A percentile compares a stretch with the other conserved stretches of the same genome.
These are phyloP conservation scores for Grifola frondosa DNA, from an alignment of 1,284 basidiomycete species.

Conservation along the genomic window DNA sequence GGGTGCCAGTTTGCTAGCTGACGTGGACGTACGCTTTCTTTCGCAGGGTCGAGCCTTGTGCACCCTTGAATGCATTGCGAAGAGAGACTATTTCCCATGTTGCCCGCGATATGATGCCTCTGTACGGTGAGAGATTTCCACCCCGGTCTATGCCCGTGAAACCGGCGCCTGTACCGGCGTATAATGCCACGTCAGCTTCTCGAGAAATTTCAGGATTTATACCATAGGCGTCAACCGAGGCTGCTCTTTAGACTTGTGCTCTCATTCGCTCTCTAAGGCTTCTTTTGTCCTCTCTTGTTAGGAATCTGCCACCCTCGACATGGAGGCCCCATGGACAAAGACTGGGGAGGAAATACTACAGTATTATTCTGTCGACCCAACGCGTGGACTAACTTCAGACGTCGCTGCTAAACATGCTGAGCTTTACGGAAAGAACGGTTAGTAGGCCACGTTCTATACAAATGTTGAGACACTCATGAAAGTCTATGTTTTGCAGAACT, in stretches of 20 bases:
- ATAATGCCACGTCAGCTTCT: constrained; percentile 22
- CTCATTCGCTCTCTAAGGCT: constrained; percentile 4
- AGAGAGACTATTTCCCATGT: too few relatives aligned
- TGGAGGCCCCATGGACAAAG: constrained; percentile 75
- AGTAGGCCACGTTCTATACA: constrained; percentile 24
- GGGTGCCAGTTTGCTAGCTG: too few relatives aligned
- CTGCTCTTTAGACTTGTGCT: constrained; percentile 8
- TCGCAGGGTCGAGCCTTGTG: too few relatives aligned
- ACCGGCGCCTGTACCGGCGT: constrained; percentile 6
- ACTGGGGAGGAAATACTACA: constrained; percentile 61
- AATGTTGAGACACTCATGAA: not conserved
- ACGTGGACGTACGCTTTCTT: too few relatives aligned
- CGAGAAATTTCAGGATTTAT: constrained; percentile 14
- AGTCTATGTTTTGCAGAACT: constrained; percentile 55
- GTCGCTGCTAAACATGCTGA: constrained; percentile 72
- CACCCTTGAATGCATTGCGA: too few relatives aligned
- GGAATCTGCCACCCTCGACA: constrained; percentile 27
- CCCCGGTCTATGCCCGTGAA: constrained; percentile 12
- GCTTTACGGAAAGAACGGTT: constrained; percentile 86
- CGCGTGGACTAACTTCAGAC: constrained; percentile 54
- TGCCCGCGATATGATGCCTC: too few relatives aligned
- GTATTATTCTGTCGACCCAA: constrained; percentile 61
- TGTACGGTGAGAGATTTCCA: too few relatives aligned
- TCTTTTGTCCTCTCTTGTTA: constrained; percentile 8
- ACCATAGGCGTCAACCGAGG: constrained; percentile 15